Evolutionary conservation across 768 basidiomycete genomes (phyloP).

Genomic region (Galerina sulciceps): DNA sequence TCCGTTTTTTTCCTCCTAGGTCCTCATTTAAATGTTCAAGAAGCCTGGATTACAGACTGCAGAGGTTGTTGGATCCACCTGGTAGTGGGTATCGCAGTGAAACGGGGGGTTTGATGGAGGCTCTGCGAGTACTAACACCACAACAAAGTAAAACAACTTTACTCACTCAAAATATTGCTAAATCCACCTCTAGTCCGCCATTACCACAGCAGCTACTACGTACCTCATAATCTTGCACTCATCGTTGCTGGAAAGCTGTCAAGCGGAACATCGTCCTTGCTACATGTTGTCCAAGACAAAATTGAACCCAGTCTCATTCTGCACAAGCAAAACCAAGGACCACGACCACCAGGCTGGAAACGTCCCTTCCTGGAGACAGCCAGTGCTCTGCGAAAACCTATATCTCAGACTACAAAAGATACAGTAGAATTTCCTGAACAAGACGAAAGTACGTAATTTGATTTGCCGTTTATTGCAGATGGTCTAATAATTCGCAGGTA

Average conservation of each 20-base stretch:
- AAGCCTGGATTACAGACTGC: constrained; percentile 52
- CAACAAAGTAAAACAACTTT: constrained; percentile 72
- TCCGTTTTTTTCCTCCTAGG: constrained; percentile 37
- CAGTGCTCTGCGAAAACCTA: constrained; percentile 63
- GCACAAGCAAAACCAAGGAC: constrained; percentile 74
- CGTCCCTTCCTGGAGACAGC: constrained; percentile 92
- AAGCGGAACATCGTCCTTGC: constrained; percentile 72
- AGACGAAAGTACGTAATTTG: constrained; percentile 70
- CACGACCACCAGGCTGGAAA: constrained; percentile 82
- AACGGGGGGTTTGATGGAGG: constrained; percentile 95
- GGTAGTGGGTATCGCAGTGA: constrained; percentile 93
- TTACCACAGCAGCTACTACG: constrained; percentile 89
- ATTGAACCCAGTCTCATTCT: constrained; percentile 82
- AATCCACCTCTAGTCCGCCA: constrained; percentile 66
- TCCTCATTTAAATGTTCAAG: background rate
- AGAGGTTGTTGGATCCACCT: constrained; percentile 79
- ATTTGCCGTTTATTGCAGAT: background rate
- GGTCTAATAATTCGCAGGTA: constrained; percentile 34
- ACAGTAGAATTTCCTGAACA: constrained; percentile 93
- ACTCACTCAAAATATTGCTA: constrained; percentile 2
- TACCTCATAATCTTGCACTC: constrained; percentile 90
- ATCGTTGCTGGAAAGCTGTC: constrained; percentile 89
- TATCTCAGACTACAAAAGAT: constrained; percentile 57
- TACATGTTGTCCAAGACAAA: constrained; percentile 79
- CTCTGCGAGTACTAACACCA: constrained; percentile 80